Base-by-base conservation (phyloP, 129 eudicot species). In the Scalesia atractyloides region DNA sequence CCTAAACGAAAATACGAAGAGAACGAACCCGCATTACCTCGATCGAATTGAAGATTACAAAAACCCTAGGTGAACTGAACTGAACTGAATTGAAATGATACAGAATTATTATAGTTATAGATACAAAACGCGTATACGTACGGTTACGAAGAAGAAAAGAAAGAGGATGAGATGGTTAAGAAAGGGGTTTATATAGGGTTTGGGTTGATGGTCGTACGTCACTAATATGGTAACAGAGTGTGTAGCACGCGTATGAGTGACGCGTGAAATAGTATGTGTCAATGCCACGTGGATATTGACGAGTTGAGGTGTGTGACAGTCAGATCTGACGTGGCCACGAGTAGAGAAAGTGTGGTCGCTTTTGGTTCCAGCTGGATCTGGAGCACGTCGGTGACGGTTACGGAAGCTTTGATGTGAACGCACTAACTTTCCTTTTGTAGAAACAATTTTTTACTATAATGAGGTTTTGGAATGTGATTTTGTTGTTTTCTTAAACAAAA, bases 251-350 rank as follows among this genome's bases (percentile, higher is more conserved):
- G 88, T 82, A 1, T 5, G 7, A n/a, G 30, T n/a, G 49, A 62
- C 36, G 81, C 68, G 66, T 60, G 70, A 54, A 5, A 5, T 0
- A 14, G 64, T 49, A 0, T n/a, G 18, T 4, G 65, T 79, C 63
- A 64, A 26, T 18, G 44, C 83, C 88, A 90, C 96, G 96, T 90
- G 89, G 81, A 80, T 54, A 44, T 2, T 44, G n/a, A 73, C 65
- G 13, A 72, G 62, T 74, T 77, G 80, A 82, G 81, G 77, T 73
- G 75, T 79, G 75, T 51, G 74, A 74, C 65, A 69, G 89, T 90
- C 87, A 75, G 79, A 19, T 63, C 85, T 80, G 82, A 90, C 87
- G 87, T 87, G 94, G 84, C 84, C 89, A 87, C 75, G 84, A 71
- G 11, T 5, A 1, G 58, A 22, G 58, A 19, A 34, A n/a, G 80